Evolutionary conservation across 1,284 basidiomycete species (phyloP), one percentile per base, ranked within the genome.

Genomic region (Coniferiporia weirii): DNA sequence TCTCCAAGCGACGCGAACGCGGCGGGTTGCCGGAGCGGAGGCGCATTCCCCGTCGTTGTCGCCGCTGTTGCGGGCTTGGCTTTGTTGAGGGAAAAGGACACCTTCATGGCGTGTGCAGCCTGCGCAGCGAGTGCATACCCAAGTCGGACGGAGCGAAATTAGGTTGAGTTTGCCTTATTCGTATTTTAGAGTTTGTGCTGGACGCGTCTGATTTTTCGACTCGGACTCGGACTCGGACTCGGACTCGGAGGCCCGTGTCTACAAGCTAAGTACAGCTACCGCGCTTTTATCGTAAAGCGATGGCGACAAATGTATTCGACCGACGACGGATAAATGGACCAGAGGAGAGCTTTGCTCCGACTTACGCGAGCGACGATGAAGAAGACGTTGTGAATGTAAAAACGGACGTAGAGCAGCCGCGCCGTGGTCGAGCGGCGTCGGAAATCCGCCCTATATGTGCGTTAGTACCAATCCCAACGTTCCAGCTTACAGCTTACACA

Each of bases 251-350:
- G n/a, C n/a, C n/a, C n/a, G n/a, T n/a, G n/a, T n/a, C n/a, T n/a
- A n/a, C n/a, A n/a, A n/a, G n/a, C n/a, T n/a, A n/a, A n/a, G n/a
- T n/a, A n/a, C n/a, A n/a, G n/a, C n/a, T n/a, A n/a, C n/a, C 27
- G 27, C 27, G 27, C 27, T 27, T 27, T 27, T 27, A 27, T 27
- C 27, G 27, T 27, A 27, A 27, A 27, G 27, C 27, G 27, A 80
- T 80, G 77, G 75, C 77, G 49, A 79, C 79, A 66, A 75, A 70
- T 67, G 74, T 75, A 51, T 89, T 92, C 69, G 94, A 97, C 79
- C 78, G 95, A 67, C 79, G 95, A 65, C 83, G 94, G 54, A 84
- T 93, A 61, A 92, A 91, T 65, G 95, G 92, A 0, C 95, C 95
- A 15, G 94, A 95, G 68, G 82, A 87, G 63, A 93, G 88, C 58